A percentile compares a stretch with the other conserved stretches of the same genome.
Conservation (phyloP, 2,329 filamentous ascomycete genomes). For the Venturia nashicola region DNA sequence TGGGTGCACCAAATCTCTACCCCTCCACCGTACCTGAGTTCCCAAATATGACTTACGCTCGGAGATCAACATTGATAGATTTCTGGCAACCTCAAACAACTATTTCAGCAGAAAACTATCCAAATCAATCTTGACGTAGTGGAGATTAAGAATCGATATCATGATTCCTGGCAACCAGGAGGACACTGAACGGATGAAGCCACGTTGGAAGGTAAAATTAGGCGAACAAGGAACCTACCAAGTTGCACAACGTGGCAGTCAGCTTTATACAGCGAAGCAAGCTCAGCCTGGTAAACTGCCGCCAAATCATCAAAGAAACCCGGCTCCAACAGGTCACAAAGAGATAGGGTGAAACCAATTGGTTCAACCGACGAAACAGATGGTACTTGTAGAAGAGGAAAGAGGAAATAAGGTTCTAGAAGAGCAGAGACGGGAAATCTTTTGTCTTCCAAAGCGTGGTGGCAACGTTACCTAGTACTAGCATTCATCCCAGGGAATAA, state of each 20-base stretch:
- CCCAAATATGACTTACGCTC: too few relatives aligned
- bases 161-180: too few relatives aligned
- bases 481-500: neutral
- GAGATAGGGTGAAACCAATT: neutral
- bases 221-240: neutral
- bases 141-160: too few relatives aligned
- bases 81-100: too few relatives aligned
- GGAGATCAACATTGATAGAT: too few relatives aligned
- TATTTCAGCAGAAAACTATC: too few relatives aligned
- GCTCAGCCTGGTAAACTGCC: slow-evolving; percentile 33
- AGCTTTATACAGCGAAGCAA: slow-evolving; percentile 32
- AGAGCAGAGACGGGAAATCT: neutral
- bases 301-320: slow-evolving; percentile 40
- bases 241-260: slow-evolving; percentile 36
- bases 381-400: neutral
- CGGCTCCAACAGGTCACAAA: slow-evolving; percentile 28
- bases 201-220: too few relatives aligned
- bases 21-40: too few relatives aligned
- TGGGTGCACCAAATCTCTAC: too few relatives aligned
- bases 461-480: neutral
- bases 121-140: too few relatives aligned
- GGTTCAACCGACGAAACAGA: neutral
- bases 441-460: neutral
- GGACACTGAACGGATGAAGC: too few relatives aligned
- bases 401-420: neutral